A percentile compares a stretch with the other conserved stretches of the same genome.
Evolutionary conservation across 2,329 filamentous ascomycete species (phyloP).

Genomic region (Coleophoma cylindrospora): DNA sequence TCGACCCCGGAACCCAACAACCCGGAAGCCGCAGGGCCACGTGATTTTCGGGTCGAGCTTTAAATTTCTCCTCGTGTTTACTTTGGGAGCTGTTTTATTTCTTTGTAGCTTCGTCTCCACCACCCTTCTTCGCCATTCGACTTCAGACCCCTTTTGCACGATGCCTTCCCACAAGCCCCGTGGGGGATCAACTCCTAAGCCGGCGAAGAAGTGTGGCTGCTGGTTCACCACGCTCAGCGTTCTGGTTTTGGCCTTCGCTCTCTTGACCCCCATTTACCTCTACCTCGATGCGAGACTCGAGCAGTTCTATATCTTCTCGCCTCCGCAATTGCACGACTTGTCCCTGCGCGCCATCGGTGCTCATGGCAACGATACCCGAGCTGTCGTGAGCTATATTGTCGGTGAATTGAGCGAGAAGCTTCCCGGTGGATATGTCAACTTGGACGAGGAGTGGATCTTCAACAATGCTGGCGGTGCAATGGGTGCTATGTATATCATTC

Average conservation of each 20-base stretch:
- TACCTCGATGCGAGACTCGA: constrained; percentile 47
- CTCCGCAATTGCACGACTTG: constrained; percentile 62
- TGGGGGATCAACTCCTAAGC: not conserved
- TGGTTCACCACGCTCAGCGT: constrained; percentile 32
- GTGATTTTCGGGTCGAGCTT: not conserved
- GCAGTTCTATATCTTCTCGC: constrained; percentile 70
- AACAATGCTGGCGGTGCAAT: constrained; percentile 91
- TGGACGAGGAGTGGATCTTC: constrained; percentile 79
- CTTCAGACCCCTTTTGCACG: not conserved
- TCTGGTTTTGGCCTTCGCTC: constrained; percentile 47
- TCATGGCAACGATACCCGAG: constrained; percentile 71
- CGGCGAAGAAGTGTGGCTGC: not conserved
- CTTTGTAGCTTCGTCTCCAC: not conserved
- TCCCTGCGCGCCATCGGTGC: constrained; percentile 58
- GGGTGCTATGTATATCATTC: constrained; percentile 87
- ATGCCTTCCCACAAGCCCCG: constrained; percentile 1
- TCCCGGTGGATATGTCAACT: constrained; percentile 51
- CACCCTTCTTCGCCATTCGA: not conserved
- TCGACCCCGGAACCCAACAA: no score
- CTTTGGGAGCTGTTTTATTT: not conserved
- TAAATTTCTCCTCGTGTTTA: not conserved
- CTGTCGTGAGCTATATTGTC: constrained; percentile 66
- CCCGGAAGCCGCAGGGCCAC: not conserved
- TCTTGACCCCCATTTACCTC: constrained; percentile 49
- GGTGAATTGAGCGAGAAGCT: constrained; percentile 54